Base-by-base conservation (phyloP, 495 filamentous ascomycete genomes). In the Aspergillus taichungensis region DNA sequence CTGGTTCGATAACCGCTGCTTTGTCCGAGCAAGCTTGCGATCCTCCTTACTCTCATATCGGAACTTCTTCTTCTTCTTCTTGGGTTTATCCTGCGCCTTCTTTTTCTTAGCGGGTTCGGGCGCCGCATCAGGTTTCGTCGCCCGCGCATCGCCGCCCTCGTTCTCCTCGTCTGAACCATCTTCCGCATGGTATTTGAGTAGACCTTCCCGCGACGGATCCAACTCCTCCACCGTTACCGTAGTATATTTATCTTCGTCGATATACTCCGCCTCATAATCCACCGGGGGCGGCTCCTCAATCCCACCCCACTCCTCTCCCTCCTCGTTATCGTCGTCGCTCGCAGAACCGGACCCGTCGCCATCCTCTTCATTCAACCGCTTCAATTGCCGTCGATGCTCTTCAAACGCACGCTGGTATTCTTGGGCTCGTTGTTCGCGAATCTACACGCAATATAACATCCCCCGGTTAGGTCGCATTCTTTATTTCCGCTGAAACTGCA, bases 171-270 rank as follows among this genome's bases (percentile, higher is more conserved):
- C 73, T 11, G 73, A 73, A 14, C 73, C 67, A 8, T 76, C 65
- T 29, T 62, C 63, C 4, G 64, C 66, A 18, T 60, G 64, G 4
- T 73, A 63, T 53, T 78, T 76, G 41, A 78, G 62, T 10, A 90
- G 57, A 6, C 83, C 85, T 47, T 86, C 80, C 42, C 78, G 80
- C 3, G 85, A 80, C 6, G 91, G 69, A 54, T 83, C 84, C 59
- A 98, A 88, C n/a, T 84, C 83, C 60, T 95, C 88, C 0, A 98
- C 79, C 0, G 87, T 95, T 28, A 98, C 92, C 3, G 85, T 94
- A 12, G 91, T 95, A 57, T 86, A 94, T 61, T 84, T 85, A 56
- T 95, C 91, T 62, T 97, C 92, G 64, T 98, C 92, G 47, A 95
- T 77, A 66, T 95, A 98, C 64, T 95, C 89, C 43, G 91, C 90